phyloP scores from a whole-genome alignment of 2,329 filamentous ascomycete species.

The Pseudogymnoascus sp. region DNA sequence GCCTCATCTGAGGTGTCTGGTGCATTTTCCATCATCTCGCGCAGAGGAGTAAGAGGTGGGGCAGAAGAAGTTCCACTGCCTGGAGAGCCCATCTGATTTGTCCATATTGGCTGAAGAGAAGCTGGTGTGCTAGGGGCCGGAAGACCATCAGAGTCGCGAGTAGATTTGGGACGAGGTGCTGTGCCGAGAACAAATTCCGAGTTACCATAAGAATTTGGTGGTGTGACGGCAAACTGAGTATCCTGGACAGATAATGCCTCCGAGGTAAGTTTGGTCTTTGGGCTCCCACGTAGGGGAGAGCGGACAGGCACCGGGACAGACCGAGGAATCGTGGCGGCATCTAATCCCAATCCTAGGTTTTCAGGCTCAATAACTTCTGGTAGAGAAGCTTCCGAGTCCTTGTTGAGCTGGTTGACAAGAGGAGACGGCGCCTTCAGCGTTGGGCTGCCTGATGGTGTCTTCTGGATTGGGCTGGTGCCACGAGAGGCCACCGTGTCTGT shows the following conservation, averaged over 20 bases:
- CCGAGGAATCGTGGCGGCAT: neutral
- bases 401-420: neutral
- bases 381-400: neutral
- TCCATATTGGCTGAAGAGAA: neutral
- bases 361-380: neutral
- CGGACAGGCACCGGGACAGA: neutral
- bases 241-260: neutral
- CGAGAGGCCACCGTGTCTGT: neutral
- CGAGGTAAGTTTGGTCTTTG: neutral
- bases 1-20: conserved; percentile 26
- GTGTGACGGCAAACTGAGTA: neutral
- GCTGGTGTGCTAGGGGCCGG: neutral
- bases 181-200: conserved; percentile 21
- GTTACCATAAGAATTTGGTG: neutral
- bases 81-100: neutral
- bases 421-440: neutral
- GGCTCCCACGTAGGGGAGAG: neutral
- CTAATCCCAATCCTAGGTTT: neutral
- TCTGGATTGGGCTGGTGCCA: neutral
- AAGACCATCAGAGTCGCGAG: neutral
- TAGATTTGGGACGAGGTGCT: conserved; percentile 20
- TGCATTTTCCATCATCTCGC: conserved; percentile 28
- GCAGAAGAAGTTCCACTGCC: conserved; percentile 14
- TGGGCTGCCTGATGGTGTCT: neutral
- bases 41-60: conserved; percentile 28